Base-by-base conservation (phyloP, 495 filamentous ascomycete species). In the Tuber magnatum region DNA sequence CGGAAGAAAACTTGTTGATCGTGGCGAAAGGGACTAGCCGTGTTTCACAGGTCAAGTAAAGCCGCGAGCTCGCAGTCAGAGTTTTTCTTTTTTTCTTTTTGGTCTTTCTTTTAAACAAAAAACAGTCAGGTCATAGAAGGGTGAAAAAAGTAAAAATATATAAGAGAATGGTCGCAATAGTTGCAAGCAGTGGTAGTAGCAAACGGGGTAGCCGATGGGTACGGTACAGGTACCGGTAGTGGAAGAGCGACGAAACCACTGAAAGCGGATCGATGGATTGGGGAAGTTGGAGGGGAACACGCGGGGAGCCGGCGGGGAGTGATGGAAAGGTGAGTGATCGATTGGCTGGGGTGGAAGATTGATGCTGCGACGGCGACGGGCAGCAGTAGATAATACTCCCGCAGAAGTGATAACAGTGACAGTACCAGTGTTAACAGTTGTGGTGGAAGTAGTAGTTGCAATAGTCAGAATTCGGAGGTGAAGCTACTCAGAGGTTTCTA, bases 21-120 rank as follows among this genome's bases (percentile, higher is more conserved):
- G 73, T 46, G 48, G 70, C 48, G 73, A 70, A 71, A 73, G 72
- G 77, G 75, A 79, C 69, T 69, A 75, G 73, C 75, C 61, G 76
- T 74, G 77, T 75, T 68, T 79, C 70, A 79, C 77, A 77, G 77
- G 42, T 65, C 56, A 65, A 65, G 56, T 20, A 65, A 65, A 65
- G 56, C 56, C 14, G 28, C 56, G 28, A 65, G 56, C 56, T 32
- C n/a, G 28, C 56, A 65, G 56, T 65, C 16, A 65, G 56, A 65
- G 28, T 35, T 65, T 65, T 65, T 35, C 35, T 35, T 61, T 61
- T 61, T 61, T 61, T 16, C 32, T 65, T 6, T 16, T 18, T 2
- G n/a, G n/a, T 61, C 32, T 61, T 61, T 16, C 32, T 65, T 6
- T 16, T 18, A 3, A 35, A 65, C 12, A 32, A 35, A 65, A 65